Evolutionary conservation across 495 filamentous ascomycete genomes (phyloP), one percentile per base, ranked within the genome.

Genomic region (Aspergillus bertholletiae): DNA sequence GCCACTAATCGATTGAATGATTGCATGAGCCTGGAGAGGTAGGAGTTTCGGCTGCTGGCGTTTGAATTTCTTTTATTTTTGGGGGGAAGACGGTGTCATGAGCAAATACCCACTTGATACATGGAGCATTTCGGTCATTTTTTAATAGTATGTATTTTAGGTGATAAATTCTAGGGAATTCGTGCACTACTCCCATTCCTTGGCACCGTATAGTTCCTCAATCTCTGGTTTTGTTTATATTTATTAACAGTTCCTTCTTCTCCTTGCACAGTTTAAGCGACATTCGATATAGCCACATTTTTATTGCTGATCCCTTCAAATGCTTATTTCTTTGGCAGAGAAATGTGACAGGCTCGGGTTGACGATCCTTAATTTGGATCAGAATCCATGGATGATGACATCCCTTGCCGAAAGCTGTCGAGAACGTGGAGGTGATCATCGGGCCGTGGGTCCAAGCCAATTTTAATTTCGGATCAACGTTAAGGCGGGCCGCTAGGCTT

Each of bases 391-490:
- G 18, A 51, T 46, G 6, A 46, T 28, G 28, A 34, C 18, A 49
- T 22, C 46, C 46, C 46, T 37, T 49, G 27, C 46, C 37, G 37
- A 40, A 24, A 40, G 34, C 30, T 23, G 34, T 51, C 49, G 49
- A 49, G 21, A 51, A 51, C 49, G 49, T 51, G 52, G 52, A 20
- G 26, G 43, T 37, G 43, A 49, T 49, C 46, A 35, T 8, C 46
- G 15, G 37, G 17, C 46, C 17, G 28, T 49, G 28, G 46, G 32
- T 26, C 30, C 22, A 28, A 8, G n/a, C n/a, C n/a, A n/a, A 11
- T n/a, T 22, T 39, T 46, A 27, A 65, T 62, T 52, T 66, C 60
- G 58, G 64, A 58, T 46, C 44, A 65, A 69, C 40, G 51, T 65
- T 63, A 57, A 55, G 46, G 49, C 59, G 58, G 49, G 20, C 55